phyloP scores from a whole-genome alignment of 345 rosid genomes.

The Linum trigynum region DNA sequence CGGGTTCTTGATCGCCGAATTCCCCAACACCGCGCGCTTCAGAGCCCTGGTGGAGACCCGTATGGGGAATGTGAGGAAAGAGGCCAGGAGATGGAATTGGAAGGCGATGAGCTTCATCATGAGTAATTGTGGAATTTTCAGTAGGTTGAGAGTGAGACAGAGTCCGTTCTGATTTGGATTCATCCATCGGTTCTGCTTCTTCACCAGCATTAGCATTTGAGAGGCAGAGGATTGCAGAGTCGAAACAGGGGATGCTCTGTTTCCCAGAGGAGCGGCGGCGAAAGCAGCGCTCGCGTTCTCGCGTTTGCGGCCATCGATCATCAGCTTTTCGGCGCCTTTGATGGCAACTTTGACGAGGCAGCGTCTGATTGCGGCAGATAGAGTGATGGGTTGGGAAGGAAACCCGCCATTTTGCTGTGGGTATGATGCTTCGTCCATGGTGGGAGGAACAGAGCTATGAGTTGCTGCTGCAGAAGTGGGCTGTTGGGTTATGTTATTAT shows the following conservation, averaged over 20 bases:
- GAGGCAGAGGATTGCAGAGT: slow-evolving; percentile 5
- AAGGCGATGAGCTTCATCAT: slow-evolving; percentile 17
- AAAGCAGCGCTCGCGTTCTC: too few relatives aligned
- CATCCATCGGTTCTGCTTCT: too few relatives aligned
- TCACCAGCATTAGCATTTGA: not conserved
- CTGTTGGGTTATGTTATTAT: not conserved
- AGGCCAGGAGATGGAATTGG: slow-evolving; percentile 19
- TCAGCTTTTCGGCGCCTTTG: slow-evolving; percentile 19
- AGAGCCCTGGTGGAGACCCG: slow-evolving; percentile 16
- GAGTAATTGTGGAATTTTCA: not conserved
- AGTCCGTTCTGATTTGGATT: not conserved
- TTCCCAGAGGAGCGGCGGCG: not conserved
- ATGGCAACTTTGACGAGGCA: slow-evolving; percentile 14
- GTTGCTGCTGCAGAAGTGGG: not conserved
- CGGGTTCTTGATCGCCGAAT: not conserved
- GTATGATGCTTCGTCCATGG: slow-evolving; percentile 10
- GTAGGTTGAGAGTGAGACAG: not conserved
- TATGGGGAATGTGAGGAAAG: slow-evolving; percentile 21
- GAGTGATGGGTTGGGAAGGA: not conserved
- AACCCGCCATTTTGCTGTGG: slow-evolving; percentile 6
- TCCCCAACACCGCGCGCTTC: slow-evolving; percentile 12
- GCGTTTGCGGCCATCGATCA: slow-evolving; percentile 14
- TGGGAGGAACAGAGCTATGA: not conserved
- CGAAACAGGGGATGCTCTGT: slow-evolving; percentile 9
- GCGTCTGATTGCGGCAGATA: slow-evolving; percentile 10